phyloP scores from a whole-genome alignment of 805 yeast species.

The Komagataella kurtzmanii region DNA sequence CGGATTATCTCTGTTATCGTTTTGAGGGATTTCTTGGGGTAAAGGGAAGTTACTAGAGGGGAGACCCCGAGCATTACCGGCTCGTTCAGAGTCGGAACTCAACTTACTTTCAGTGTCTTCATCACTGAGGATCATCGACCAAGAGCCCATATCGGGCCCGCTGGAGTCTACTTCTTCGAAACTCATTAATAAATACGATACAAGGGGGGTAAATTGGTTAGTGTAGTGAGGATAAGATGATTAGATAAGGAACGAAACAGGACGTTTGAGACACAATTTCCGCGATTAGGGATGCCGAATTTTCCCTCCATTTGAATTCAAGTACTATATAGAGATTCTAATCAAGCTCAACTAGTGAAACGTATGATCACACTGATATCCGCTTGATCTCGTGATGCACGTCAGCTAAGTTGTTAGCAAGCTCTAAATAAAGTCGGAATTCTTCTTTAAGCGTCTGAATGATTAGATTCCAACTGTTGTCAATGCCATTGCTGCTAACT shows the following conservation, averaged over 20 bases:
- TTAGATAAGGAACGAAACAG: neutral
- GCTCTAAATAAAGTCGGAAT: constrained; percentile 58
- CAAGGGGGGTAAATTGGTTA: neutral
- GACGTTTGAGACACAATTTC: neutral
- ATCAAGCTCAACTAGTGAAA: neutral
- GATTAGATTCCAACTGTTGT: constrained; percentile 31
- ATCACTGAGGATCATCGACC: neutral
- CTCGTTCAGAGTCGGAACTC: neutral
- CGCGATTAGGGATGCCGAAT: neutral
- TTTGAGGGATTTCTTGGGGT: neutral
- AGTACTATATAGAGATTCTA: neutral
- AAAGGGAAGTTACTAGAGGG: neutral
- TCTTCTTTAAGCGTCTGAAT: constrained; percentile 55
- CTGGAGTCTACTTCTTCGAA: neutral
- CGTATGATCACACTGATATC: constrained; percentile 2
- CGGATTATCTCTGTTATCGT: neutral
- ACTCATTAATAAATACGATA: neutral
- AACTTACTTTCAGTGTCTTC: neutral
- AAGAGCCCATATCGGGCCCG: neutral
- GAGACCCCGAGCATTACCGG: neutral
- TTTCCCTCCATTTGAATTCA: neutral
- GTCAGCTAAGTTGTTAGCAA: constrained; percentile 63
- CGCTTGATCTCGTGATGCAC: constrained; percentile 40
- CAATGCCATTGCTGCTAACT: constrained; percentile 26
- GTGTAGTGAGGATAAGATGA: neutral